Percentiles rank a stretch among this genome's conserved stretches.
These are phyloP conservation scores for Globisporangium emineosum DNA, from an alignment of 352 stramenopile species.

Conservation along the genomic window DNA sequence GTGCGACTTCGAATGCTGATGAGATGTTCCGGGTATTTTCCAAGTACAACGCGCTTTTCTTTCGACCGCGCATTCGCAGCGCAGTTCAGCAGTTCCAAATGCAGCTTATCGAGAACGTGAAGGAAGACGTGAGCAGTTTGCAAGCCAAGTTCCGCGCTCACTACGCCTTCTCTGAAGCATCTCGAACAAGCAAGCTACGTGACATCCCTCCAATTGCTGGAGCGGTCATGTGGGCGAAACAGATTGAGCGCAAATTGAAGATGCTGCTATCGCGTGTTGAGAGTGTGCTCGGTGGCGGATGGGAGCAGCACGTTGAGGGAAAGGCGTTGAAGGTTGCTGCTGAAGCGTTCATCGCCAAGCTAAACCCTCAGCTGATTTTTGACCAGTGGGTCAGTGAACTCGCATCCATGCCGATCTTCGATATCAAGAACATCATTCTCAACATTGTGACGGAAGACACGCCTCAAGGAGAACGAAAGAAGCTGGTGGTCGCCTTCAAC, in stretches of 20 bases:
- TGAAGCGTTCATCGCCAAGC: slow-evolving; percentile 84
- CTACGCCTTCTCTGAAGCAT: slow-evolving; percentile 96
- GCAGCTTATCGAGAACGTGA: slow-evolving; percentile 97
- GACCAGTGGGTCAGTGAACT: slow-evolving; percentile 94
- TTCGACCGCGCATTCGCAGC: slow-evolving; percentile 91
- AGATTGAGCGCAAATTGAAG: slow-evolving; percentile 99
- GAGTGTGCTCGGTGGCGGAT: slow-evolving; percentile 95
- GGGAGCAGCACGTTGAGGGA: slow-evolving; percentile 97
- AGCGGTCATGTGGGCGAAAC: slow-evolving; percentile 99
- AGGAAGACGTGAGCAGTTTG: slow-evolving; percentile 94
- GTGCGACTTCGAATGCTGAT: slow-evolving; percentile 89
- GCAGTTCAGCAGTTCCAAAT: slow-evolving; percentile 99
- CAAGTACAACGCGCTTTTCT: slow-evolving; percentile 98
- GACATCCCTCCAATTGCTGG: slow-evolving; percentile 97
- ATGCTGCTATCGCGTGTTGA: slow-evolving; percentile 95
- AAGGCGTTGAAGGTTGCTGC: slow-evolving; percentile 92
- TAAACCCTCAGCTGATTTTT: slow-evolving; percentile 92
- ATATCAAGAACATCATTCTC: slow-evolving; percentile 90
- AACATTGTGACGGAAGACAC: slow-evolving; percentile 88
- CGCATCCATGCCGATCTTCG: slow-evolving; percentile 87
- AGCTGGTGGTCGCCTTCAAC: slow-evolving; percentile 93
- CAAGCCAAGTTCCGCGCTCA: slow-evolving; percentile 94
- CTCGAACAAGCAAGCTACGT: slow-evolving; percentile 91
- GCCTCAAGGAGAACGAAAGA: slow-evolving; percentile 63
- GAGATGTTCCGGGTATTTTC: slow-evolving; percentile 97